Evolutionary conservation across 2,329 filamentous ascomycete genomes (phyloP).

Genomic region (Neobulgaria alba): DNA sequence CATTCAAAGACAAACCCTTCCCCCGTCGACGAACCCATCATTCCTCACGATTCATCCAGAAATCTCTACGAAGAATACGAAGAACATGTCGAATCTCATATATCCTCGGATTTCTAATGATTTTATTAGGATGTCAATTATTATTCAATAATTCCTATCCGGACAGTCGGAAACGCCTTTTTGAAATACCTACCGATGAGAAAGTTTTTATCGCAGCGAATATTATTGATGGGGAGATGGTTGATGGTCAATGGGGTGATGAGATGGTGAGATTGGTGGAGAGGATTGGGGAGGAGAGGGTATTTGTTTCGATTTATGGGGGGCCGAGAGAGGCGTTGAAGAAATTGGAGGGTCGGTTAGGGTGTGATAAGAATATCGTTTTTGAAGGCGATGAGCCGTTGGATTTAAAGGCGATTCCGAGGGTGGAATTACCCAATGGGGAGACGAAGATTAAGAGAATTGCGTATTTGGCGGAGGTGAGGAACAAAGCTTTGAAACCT

Average conservation of each 20-base stretch:
- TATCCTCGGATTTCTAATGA: constrained; percentile 14
- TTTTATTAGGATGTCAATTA: constrained; percentile 20
- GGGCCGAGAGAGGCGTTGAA: constrained; percentile 46
- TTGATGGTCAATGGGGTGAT: constrained; percentile 55
- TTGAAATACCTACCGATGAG: constrained; percentile 31
- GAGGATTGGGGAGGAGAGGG: constrained; percentile 57
- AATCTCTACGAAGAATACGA: constrained; percentile 3
- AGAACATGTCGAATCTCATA: constrained; percentile 19
- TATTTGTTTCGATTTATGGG: constrained; percentile 65
- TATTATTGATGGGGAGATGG: constrained; percentile 58
- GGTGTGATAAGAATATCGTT: constrained; percentile 44
- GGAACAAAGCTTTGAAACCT: constrained; percentile 60
- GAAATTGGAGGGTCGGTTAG: constrained; percentile 40
- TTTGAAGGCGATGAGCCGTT: constrained; percentile 46
- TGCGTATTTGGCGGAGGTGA: constrained; percentile 62
- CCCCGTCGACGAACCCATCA: constrained; percentile 5
- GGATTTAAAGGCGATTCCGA: constrained; percentile 46
- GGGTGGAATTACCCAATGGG: constrained; percentile 53
- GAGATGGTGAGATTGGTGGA: constrained; percentile 53
- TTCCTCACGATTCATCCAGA: constrained; percentile 12
- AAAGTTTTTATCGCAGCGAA: constrained; percentile 68
- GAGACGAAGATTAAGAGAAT: constrained; percentile 61
- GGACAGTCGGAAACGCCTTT: constrained; percentile 21
- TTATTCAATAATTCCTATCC: constrained; percentile 37
- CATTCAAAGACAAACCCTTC: constrained; percentile 21